phyloP scores from a whole-genome alignment of 805 yeast genomes.

The Starmerella floricola region DNA sequence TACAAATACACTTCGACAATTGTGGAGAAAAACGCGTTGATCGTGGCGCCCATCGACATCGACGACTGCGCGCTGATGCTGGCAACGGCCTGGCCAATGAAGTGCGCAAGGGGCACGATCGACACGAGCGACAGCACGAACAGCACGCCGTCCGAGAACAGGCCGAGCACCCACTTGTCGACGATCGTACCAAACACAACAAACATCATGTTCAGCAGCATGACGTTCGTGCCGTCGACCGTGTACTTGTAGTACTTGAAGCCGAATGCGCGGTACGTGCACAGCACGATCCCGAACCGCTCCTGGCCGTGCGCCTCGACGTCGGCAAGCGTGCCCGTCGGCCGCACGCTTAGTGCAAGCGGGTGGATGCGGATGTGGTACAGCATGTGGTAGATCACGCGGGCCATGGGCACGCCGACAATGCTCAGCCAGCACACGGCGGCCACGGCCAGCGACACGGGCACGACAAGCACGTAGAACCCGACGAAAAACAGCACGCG shows the following conservation, averaged over 20 bases:
- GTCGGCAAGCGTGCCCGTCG: constrained; percentile 28
- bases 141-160: constrained; percentile 40
- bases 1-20: constrained; percentile 86
- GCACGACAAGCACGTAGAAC: constrained; percentile 60
- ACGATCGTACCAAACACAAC: constrained; percentile 72
- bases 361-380: constrained; percentile 84
- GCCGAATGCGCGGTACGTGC: constrained; percentile 89
- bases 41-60: constrained; percentile 97
- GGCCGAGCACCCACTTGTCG: constrained; percentile 57
- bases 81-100: constrained; percentile 98
- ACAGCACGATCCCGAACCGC: constrained; percentile 43
- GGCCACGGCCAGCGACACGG: constrained; percentile 46
- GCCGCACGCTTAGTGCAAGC: constrained; percentile 65
- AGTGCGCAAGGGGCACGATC: constrained; percentile 87
- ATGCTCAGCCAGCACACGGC: constrained; percentile 67
- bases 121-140: constrained; percentile 70
- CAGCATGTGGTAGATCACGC: constrained; percentile 53
- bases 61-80: constrained; percentile 96
- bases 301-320: constrained; percentile 35
- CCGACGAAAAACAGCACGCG: constrained; percentile 61
- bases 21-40: constrained; percentile 94
- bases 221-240: constrained; percentile 88
- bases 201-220: constrained; percentile 71
- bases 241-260: constrained; percentile 91
- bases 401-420: constrained; percentile 88